Conservation (phyloP, 2,329 filamentous ascomycete species). For the Hypoxylon sp. region DNA sequence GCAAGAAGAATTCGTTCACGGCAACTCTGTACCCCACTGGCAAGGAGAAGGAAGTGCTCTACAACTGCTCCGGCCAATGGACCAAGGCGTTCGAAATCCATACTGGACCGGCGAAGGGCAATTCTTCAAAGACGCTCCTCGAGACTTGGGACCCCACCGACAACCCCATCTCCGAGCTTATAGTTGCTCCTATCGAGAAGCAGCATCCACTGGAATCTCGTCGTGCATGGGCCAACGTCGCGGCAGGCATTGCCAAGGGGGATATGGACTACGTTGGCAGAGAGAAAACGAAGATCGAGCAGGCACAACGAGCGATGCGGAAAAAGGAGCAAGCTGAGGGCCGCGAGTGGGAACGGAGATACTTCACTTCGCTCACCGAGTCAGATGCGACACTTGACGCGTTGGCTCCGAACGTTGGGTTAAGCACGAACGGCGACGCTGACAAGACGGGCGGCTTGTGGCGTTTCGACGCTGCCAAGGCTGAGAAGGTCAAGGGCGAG, state of each 20-base stretch:
- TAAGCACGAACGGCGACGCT: slow-evolving; percentile 67
- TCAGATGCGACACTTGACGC: slow-evolving; percentile 62
- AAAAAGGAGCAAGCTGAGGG: slow-evolving; percentile 68
- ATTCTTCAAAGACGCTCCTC: slow-evolving; percentile 53
- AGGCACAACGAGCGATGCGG: slow-evolving; percentile 82
- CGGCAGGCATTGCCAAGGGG: slow-evolving; percentile 77
- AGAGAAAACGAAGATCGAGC: slow-evolving; percentile 86
- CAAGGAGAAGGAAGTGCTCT: slow-evolving; percentile 57
- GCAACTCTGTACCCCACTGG: slow-evolving; percentile 60
- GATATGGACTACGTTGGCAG: slow-evolving; percentile 80
- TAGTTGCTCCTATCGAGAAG: slow-evolving; percentile 68
- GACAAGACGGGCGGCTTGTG: slow-evolving; percentile 74
- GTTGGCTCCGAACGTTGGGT: slow-evolving; percentile 63
- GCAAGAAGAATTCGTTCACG: slow-evolving; percentile 64
- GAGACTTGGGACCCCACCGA: slow-evolving; percentile 59
- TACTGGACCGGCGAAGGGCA: slow-evolving; percentile 51
- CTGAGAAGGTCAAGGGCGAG: slow-evolving; percentile 59
- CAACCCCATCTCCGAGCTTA: slow-evolving; percentile 50
- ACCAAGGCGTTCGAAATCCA: slow-evolving; percentile 60
- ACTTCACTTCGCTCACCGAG: slow-evolving; percentile 74
- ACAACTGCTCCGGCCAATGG: slow-evolving; percentile 60
- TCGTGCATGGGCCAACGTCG: slow-evolving; percentile 84
- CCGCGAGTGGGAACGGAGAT: slow-evolving; percentile 84
- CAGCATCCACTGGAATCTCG: slow-evolving; percentile 87
- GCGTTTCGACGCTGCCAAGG: slow-evolving; percentile 67